These are phyloP conservation scores for Acanthamoeba divionensis DNA, from an alignment of 208 protist genomes.

Conservation along the genomic window DNA sequence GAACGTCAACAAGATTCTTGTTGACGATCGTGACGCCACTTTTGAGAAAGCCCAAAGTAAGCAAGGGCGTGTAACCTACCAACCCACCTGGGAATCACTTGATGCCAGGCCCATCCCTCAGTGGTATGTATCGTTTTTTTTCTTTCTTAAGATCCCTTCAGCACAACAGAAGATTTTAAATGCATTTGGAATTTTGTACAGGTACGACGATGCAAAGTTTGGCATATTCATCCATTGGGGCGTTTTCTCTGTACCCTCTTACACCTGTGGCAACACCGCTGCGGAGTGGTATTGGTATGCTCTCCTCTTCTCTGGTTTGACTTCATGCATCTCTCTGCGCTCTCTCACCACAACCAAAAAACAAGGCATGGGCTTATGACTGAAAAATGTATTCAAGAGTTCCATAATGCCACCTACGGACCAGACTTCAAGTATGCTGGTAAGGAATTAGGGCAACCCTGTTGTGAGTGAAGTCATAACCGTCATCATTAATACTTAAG, in stretches of 20 bases:
- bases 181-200: not conserved
- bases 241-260: constrained; percentile 69
- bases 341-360: not conserved
- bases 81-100: constrained; percentile 41
- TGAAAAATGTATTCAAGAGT: not conserved
- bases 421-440: constrained; percentile 52
- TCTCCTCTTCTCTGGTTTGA: not conserved
- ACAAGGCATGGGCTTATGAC: not conserved
- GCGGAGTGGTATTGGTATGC: constrained; percentile 71
- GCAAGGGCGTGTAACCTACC: no score
- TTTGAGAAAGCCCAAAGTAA: no score
- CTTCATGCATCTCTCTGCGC: not conserved
- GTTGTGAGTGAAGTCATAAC: no score
- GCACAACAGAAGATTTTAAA: not conserved
- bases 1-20: no score
- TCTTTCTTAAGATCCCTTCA: not conserved
- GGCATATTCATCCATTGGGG: constrained; percentile 76
- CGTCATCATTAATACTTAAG: no score
- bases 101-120: constrained; percentile 50
- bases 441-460: no score
- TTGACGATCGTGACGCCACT: no score
- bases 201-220: constrained; percentile 60
- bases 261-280: not conserved
- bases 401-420: constrained; percentile 59
- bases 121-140: not conserved